A percentile compares a stretch with the other conserved stretches of the same genome.
These are phyloP conservation scores for Sclerotinia subarctica DNA, from an alignment of 2,329 filamentous ascomycete genomes.

Conservation along the genomic window DNA sequence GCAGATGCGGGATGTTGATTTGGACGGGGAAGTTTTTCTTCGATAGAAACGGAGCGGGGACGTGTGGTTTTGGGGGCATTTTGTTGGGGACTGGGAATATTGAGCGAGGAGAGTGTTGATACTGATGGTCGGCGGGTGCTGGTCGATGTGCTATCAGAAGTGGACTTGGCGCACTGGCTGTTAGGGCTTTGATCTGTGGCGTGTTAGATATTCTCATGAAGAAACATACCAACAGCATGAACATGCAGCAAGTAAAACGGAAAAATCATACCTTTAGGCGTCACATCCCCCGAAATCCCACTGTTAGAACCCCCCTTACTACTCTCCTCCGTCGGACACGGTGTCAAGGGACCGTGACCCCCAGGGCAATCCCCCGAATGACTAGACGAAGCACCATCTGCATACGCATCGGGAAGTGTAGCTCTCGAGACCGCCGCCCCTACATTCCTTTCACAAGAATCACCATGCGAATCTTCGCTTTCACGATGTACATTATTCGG, in stretches of 20 bases:
- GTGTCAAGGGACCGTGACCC: neutral
- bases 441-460: neutral
- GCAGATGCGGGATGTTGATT: conserved; percentile 1
- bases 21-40: conserved; percentile 10
- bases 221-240: neutral
- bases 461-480: conserved; percentile 7
- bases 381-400: conserved; percentile 10
- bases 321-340: neutral
- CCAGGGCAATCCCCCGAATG: conserved; percentile 17
- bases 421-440: neutral
- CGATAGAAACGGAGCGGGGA: conserved; percentile 18
- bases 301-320: no score
- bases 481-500: conserved; percentile 31
- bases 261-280: neutral
- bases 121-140: conserved; percentile 9
- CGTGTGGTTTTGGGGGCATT: neutral
- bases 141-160: neutral
- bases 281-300: neutral
- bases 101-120: neutral
- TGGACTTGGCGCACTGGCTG: neutral
- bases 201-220: neutral
- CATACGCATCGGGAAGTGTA: conserved; percentile 14
- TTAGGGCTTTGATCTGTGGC: neutral
- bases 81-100: neutral
- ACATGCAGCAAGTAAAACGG: neutral